A percentile compares a stretch with the other conserved stretches of the same genome.
Conservation (phyloP, 2,329 filamentous ascomycete genomes). For the Taxawa tesnikishii region DNA sequence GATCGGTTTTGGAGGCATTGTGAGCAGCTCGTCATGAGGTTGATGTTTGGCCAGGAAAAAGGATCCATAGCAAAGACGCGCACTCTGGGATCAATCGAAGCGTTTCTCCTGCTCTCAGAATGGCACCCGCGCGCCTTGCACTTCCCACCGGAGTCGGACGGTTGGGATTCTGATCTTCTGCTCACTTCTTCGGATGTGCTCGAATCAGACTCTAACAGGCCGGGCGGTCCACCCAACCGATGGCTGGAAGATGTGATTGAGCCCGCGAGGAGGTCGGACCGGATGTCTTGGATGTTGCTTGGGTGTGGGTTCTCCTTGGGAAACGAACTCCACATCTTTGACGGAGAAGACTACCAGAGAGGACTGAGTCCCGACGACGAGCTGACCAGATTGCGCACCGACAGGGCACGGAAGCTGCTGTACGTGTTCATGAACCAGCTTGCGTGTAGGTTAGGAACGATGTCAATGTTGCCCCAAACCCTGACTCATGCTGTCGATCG, state of each 20-base stretch:
- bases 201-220: slow-evolving; percentile 49
- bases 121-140: slow-evolving; percentile 45
- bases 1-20: slow-evolving; percentile 43
- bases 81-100: slow-evolving; percentile 41
- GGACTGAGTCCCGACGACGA: background rate
- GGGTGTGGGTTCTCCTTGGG: background rate
- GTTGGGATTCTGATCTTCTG: slow-evolving; percentile 43
- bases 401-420: background rate
- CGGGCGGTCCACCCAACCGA: slow-evolving; percentile 28
- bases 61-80: slow-evolving; percentile 35
- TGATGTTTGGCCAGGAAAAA: slow-evolving; percentile 43
- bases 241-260: slow-evolving; percentile 44
- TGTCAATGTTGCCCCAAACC: slow-evolving; percentile 1
- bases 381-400: background rate
- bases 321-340: background rate
- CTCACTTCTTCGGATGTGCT: slow-evolving; percentile 18
- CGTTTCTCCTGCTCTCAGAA: slow-evolving; percentile 41
- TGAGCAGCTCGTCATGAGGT: slow-evolving; percentile 39
- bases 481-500: background rate
- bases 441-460: background rate
- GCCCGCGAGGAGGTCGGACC: slow-evolving; percentile 40
- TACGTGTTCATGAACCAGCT: slow-evolving; percentile 1
- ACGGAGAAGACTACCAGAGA: background rate
- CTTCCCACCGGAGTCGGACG: slow-evolving; percentile 24
- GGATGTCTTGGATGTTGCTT: background rate